Base-by-base conservation (phyloP, 192 early-diverging fungal genomes). In the Gamsiella multidivaricata region DNA sequence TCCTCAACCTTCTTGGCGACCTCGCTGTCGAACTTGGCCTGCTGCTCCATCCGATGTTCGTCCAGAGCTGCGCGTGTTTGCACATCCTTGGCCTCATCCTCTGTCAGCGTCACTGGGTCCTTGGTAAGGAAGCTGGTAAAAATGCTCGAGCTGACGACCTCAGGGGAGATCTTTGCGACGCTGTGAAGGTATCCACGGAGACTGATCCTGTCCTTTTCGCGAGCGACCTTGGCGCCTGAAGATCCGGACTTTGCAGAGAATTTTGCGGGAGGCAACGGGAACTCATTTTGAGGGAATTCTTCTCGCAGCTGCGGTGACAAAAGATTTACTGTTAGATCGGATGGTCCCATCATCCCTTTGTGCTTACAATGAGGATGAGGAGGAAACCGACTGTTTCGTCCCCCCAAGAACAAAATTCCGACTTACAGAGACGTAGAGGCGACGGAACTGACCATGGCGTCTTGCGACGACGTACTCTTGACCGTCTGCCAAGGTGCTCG, bases 201-300 rank as follows among this genome's bases (percentile, higher is more conserved):
- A 25, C 74, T 63, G 50, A 85, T 49, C 1, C 87, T 78, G 65
- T 88, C 84, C 54, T 84, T 86, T 61, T 88, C 87, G 6, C 82
- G 76, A 11, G 80, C 69, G 15, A 73, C 37, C 6, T 54, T 58
- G n/a, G 63, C 32, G 26, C 66, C 62, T 1, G 68, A 51, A 2
- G 62, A 55, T 45, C 69, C 42, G 6, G 61, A 64, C 26, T 72
- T 73, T 26, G 56, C 26, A 20, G 80, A 70, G 28, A 54, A 69
- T 43, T 83, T 87, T 3, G 63, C 57, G 3, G 87, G 85, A 7
- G 81, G 73, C 15, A 47, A 31, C 0, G 87, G 83, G 39, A 88
- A 66, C 5, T 88, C 81, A 26, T 70, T 68, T 9, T 75, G 79
- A 26, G 87, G 84, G 41, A 75, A 85, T 26, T 78, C 69, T 28